Evolutionary conservation across 805 yeast genomes (phyloP).

Genomic region (Ogataea pilisensis): DNA sequence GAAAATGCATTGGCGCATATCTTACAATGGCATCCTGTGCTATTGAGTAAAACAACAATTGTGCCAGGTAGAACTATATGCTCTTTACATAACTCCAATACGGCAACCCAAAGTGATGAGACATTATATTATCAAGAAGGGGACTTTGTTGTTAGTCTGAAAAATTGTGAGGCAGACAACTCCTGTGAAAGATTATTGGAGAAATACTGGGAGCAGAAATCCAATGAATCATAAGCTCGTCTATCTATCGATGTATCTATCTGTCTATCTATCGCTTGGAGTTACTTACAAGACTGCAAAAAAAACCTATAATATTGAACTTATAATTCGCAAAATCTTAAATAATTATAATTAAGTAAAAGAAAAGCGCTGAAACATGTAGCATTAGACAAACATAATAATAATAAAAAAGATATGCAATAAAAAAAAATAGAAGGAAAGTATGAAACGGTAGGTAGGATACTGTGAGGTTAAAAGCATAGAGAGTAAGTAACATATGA

Average conservation of each 20-base stretch:
- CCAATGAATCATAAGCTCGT: neutral
- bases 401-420: too few relatives aligned
- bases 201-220: conserved; percentile 30
- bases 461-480: too few relatives aligned
- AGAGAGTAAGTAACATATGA: too few relatives aligned
- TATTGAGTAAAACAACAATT: conserved; percentile 67
- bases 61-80: conserved; percentile 62
- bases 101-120: conserved; percentile 39
- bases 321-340: too few relatives aligned
- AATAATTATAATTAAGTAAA: too few relatives aligned
- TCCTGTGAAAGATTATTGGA: conserved; percentile 51
- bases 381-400: too few relatives aligned
- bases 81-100: conserved; percentile 34
- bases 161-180: conserved; percentile 46
- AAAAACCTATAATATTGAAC: too few relatives aligned
- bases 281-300: too few relatives aligned
- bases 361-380: too few relatives aligned
- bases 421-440: too few relatives aligned
- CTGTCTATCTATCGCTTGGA: neutral
- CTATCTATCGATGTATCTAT: neutral
- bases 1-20: conserved; percentile 79
- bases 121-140: conserved; percentile 52
- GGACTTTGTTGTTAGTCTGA: conserved; percentile 64
- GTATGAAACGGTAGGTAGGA: too few relatives aligned
- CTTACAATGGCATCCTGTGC: conserved; percentile 90